Conservation (phyloP, 495 filamentous ascomycete genomes). For the Thermochaetoides thermophila region DNA sequence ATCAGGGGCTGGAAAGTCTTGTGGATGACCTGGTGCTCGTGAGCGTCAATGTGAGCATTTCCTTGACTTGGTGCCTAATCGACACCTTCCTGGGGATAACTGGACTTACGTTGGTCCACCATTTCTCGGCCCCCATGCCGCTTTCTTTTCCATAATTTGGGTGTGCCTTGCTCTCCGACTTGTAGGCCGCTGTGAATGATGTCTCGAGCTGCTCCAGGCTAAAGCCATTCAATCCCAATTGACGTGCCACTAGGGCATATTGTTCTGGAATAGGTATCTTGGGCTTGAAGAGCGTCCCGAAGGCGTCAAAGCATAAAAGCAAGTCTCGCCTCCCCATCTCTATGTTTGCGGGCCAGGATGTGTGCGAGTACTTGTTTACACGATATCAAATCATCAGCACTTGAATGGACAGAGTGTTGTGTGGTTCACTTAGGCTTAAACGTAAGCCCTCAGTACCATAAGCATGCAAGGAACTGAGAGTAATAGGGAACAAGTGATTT, state of each 20-base stretch:
- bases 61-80: too few species aligned
- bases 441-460: not conserved
- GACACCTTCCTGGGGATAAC: too few species aligned
- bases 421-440: too few species aligned
- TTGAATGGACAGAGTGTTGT: too few species aligned
- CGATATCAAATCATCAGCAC: too few species aligned
- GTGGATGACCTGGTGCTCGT: slow-evolving; percentile 10
- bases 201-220: slow-evolving; percentile 17
- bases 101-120: slow-evolving; percentile 51
- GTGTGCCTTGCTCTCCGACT: slow-evolving; percentile 27
- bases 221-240: slow-evolving; percentile 36
- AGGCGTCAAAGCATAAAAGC: slow-evolving; percentile 59
- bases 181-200: slow-evolving; percentile 34
- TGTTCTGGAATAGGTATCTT: slow-evolving; percentile 41
- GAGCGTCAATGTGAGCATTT: not conserved
- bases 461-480: not conserved
- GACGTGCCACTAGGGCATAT: slow-evolving; percentile 44
- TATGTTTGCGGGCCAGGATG: not conserved
- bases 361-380: too few species aligned
- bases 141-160: slow-evolving; percentile 56
- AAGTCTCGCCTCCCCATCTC: slow-evolving; percentile 22
- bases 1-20: slow-evolving; percentile 26
- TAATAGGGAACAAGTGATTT: not conserved
- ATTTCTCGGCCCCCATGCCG: slow-evolving; percentile 41
- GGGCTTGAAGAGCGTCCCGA: slow-evolving; percentile 60